Evolutionary conservation across 495 filamentous ascomycete genomes (phyloP).

Genomic region (Platismatia glauca): DNA sequence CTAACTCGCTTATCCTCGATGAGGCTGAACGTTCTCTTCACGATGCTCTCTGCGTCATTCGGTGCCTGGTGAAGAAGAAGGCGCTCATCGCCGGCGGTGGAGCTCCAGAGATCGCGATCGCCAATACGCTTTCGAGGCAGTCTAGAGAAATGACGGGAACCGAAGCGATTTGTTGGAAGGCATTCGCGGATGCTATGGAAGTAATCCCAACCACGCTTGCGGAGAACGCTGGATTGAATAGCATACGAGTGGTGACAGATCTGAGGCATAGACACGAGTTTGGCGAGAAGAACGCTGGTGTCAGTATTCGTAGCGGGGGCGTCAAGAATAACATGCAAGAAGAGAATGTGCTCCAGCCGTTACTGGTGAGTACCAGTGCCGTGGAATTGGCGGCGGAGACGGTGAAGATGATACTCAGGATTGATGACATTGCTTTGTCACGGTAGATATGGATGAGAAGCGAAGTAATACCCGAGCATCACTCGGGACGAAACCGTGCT

Average conservation of each 20-base stretch:
- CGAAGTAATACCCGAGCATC: not conserved
- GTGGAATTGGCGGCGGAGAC: constrained; percentile 96
- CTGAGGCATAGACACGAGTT: constrained; percentile 85
- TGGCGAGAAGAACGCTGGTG: constrained; percentile 90
- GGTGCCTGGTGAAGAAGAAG: constrained; percentile 97
- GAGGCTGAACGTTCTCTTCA: constrained; percentile 94
- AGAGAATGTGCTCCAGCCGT: constrained; percentile 93
- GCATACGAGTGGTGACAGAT: constrained; percentile 98
- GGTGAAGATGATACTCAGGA: constrained; percentile 96
- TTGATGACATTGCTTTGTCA: constrained; percentile 82
- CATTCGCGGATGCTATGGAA: constrained; percentile 95
- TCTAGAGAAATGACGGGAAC: constrained; percentile 79
- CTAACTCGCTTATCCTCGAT: constrained; percentile 89
- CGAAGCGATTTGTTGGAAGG: constrained; percentile 96
- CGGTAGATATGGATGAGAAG: constrained; percentile 28
- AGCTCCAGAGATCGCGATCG: constrained; percentile 91
- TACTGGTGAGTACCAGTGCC: constrained; percentile 92
- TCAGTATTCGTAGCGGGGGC: constrained; percentile 93
- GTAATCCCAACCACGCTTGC: constrained; percentile 94
- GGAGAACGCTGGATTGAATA: constrained; percentile 94
- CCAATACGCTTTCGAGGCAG: constrained; percentile 67
- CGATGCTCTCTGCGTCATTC: constrained; percentile 94
- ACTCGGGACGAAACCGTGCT: not conserved
- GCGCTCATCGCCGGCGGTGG: constrained; percentile 94
- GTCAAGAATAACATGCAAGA: constrained; percentile 92